Base-by-base conservation (phyloP, 805 yeast species). In the Monosporozyma siamensis region DNA sequence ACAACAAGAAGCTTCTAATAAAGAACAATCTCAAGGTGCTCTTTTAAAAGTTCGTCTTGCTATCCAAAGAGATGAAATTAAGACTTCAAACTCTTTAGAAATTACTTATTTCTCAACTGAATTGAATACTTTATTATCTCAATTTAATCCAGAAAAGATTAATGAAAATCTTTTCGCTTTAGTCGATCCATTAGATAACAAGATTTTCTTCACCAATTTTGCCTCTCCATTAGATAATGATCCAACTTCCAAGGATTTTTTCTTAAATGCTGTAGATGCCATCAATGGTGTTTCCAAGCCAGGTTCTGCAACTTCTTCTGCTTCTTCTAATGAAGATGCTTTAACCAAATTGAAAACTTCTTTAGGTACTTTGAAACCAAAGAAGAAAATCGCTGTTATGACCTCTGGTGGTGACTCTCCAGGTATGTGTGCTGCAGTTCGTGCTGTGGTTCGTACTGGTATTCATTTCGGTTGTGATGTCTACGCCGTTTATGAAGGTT, bases 391-490 rank as follows among this genome's bases (percentile, higher is more conserved):
- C 49, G 98, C 95, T 4, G 92, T 92, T 40, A 88, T 92, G 90
- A 92, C 97, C 5, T 86, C 95, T 1, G 98, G 98, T 54, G 98
- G 99, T 65, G 99, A 92, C 61, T 84, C 97, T 41, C 98, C 94
- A 24, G 99, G 99, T 56, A 92, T 92, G 98, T 87, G 88, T 65
- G 90, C 97, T 4, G 85, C 81, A 22, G 98, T 92, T 6, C 74
- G 98, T 49, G 95, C 97, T 0, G 95, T 92, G 45, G 95, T 90
- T 7, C 76, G 98, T 54, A 78, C 96, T 2, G 95, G 95, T 48
- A 86, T 92, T 49, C 77, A 71, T 68, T 72, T 78, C 44, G 89
- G 83, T 14, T 92, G 97, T 68, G 94, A 88, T 49, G 90, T 88
- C 24, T 92, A 73, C 56, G 97, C 94, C 22, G 78, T 94, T 39